Percentiles rank a stretch among this genome's conserved stretches.
phyloP scores from a whole-genome alignment of 148 eudicot genomes.

The Pouteria glomerata region DNA sequence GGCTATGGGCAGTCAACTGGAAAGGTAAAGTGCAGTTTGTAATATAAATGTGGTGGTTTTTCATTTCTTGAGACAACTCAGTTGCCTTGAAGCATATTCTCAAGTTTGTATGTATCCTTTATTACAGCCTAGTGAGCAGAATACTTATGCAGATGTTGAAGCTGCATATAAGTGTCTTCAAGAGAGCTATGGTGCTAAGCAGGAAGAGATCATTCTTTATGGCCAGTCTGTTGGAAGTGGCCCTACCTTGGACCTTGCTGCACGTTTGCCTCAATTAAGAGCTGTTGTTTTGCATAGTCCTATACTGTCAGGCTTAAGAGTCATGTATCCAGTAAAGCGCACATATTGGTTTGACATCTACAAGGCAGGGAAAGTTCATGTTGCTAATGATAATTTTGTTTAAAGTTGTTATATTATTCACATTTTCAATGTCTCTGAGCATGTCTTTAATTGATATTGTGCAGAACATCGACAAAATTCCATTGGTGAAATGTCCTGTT shows the following conservation, averaged over 20 bases:
- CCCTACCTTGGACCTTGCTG: too few species aligned
- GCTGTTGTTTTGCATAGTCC: conserved; percentile 89
- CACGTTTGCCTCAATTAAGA: conserved; percentile 61
- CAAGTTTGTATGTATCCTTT: conserved; percentile 3
- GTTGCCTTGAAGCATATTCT: not conserved
- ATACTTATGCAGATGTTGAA: conserved; percentile 87
- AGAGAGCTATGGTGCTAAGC: conserved; percentile 75
- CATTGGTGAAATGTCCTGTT: conserved; percentile 81
- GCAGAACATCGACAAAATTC: conserved; percentile 98
- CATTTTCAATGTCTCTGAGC: conserved; percentile 12
- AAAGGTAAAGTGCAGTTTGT: conserved; percentile 24
- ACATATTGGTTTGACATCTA: conserved; percentile 94
- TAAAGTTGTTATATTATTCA: not conserved
- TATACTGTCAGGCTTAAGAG: conserved; percentile 79
- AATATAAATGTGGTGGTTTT: not conserved
- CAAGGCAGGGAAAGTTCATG: conserved; percentile 39
- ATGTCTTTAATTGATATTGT: conserved; percentile 15
- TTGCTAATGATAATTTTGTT: not conserved
- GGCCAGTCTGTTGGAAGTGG: too few species aligned
- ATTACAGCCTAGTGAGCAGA: conserved; percentile 78
- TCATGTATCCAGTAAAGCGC: too few species aligned
- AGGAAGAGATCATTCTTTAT: conserved; percentile 81
- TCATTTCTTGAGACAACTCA: not conserved
- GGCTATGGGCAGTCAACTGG: too few species aligned
- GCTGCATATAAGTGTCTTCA: conserved; percentile 88